A percentile compares a stretch with the other conserved stretches of the same genome.
These are phyloP conservation scores for Cucurbita ficifolia DNA, from an alignment of 306 rosid species.

Conservation along the genomic window DNA sequence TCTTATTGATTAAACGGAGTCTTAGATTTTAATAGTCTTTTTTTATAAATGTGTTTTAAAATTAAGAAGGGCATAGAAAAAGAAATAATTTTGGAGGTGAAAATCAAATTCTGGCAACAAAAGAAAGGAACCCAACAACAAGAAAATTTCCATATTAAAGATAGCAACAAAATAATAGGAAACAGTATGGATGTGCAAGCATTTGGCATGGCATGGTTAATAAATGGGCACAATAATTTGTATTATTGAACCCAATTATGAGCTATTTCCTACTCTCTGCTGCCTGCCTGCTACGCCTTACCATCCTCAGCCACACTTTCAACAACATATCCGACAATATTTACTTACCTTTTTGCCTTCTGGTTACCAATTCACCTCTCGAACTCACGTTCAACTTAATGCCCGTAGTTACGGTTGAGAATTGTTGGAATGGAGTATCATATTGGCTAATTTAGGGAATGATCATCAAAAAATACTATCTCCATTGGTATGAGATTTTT, in stretches of 20 bases:
- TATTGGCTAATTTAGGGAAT: no score
- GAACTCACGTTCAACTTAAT: neutral
- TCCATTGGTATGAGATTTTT: no score
- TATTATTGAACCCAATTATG: slow-evolving; percentile 1
- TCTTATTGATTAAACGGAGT: no score
- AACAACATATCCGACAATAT: neutral
- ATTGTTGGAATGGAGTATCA: no score
- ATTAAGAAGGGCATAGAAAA: neutral
- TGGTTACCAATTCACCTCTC: neutral
- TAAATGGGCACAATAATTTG: neutral
- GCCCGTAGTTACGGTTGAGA: no score
- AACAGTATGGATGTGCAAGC: neutral
- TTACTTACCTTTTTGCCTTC: neutral
- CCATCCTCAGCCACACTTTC: neutral
- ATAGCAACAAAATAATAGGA: neutral
- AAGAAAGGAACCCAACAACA: neutral
- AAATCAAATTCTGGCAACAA: neutral
- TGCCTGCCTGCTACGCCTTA: no score
- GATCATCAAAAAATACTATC: no score
- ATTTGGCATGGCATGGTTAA: neutral
- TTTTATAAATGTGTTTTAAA: no score
- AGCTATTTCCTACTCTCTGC: neutral
- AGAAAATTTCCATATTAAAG: neutral
- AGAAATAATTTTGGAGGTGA: neutral
- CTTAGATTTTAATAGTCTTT: no score